Evolutionary conservation across 768 basidiomycete species (phyloP).

Genomic region (Panaeolus papilionaceus): DNA sequence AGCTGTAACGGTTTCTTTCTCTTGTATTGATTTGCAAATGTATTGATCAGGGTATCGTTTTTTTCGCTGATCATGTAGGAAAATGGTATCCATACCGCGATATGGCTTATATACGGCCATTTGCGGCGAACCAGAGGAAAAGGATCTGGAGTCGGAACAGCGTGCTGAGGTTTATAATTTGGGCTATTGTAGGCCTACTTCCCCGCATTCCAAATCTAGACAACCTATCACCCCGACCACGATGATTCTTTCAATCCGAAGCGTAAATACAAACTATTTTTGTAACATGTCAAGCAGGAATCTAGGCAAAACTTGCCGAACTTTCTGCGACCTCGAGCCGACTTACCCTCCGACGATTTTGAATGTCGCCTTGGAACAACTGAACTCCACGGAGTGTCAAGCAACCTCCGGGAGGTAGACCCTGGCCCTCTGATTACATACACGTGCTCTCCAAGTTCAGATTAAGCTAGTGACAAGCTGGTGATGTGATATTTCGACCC

Average conservation of each 20-base stretch:
- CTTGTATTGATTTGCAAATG: constrained; percentile 24
- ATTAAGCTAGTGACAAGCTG: not conserved
- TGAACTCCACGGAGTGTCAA: constrained; percentile 3
- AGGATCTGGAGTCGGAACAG: constrained; percentile 4
- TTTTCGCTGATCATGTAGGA: constrained; percentile 42
- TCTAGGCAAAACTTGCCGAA: not conserved
- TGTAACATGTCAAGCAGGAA: constrained; percentile 11
- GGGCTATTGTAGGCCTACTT: not conserved
- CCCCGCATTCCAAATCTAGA: constrained; percentile 1
- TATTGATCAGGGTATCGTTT: not conserved
- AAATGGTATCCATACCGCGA: constrained; percentile 63
- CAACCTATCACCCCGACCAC: not conserved
- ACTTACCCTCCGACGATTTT: not conserved
- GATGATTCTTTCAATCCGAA: not conserved
- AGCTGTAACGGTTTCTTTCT: not conserved
- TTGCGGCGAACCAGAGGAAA: constrained; percentile 36
- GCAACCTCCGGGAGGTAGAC: not conserved
- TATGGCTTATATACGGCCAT: constrained; percentile 61
- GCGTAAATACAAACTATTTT: not conserved
- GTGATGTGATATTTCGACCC: not conserved
- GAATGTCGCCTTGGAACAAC: not conserved
- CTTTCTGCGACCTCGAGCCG: constrained; percentile 9
- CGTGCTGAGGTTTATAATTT: not conserved
- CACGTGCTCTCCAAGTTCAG: not conserved
- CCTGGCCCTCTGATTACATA: constrained; percentile 3